These are phyloP conservation scores for Cyberlindnera saturnus DNA, from an alignment of 805 yeast genomes.

Conservation along the genomic window DNA sequence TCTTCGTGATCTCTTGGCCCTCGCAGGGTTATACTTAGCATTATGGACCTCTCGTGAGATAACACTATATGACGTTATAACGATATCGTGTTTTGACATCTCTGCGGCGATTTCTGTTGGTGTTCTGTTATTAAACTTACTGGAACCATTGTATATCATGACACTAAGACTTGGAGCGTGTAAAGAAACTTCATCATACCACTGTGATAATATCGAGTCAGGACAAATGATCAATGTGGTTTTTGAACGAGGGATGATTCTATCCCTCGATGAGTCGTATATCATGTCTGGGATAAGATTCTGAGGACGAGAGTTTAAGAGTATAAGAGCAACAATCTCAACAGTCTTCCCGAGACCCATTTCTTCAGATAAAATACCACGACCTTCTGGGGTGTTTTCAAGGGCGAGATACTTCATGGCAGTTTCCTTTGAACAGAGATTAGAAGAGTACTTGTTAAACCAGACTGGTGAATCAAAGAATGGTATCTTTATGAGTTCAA, in stretches of 20 bases:
- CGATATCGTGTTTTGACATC: constrained; percentile 62
- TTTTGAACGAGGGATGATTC: constrained; percentile 37
- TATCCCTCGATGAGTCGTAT: constrained; percentile 8
- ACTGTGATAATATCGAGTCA: constrained; percentile 73
- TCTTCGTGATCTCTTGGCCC: constrained; percentile 22
- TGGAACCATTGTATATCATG: constrained; percentile 57
- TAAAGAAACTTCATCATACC: constrained; percentile 66
- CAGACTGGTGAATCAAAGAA: constrained; percentile 23
- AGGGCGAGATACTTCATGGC: constrained; percentile 24
- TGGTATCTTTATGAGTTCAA: constrained; percentile 30
- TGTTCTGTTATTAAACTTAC: constrained; percentile 27
- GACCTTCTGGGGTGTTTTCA: constrained; percentile 19
- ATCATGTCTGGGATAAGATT: constrained; percentile 3
- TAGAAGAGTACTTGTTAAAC: constrained; percentile 48
- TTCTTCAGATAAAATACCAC: constrained; percentile 81
- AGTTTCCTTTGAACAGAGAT: constrained; percentile 30
- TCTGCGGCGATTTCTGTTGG: constrained; percentile 40
- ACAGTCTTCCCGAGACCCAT: constrained; percentile 98
- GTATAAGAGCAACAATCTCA: constrained; percentile 64
- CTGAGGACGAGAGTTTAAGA: constrained; percentile 51
- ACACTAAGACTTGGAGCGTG: constrained; percentile 61
- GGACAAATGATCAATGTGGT: constrained; percentile 87
- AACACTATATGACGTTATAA: constrained; percentile 70
- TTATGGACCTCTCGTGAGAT: constrained; percentile 72
- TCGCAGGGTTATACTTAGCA: constrained; percentile 61